Conservation (phyloP, 192 early-diverging fungal genomes). For the Backusella tarrabulga region DNA sequence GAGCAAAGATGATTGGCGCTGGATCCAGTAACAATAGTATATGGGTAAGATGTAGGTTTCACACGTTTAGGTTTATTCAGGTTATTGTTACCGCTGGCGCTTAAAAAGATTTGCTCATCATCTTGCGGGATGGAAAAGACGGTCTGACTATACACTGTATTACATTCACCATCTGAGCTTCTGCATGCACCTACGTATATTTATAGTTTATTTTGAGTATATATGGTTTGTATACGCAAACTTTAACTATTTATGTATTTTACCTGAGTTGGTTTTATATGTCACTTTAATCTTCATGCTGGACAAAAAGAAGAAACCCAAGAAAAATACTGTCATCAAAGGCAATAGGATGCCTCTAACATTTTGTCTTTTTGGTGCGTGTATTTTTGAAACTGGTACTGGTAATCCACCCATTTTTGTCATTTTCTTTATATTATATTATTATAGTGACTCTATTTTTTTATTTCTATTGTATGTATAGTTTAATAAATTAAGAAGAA, state of each 20-base stretch:
- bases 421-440: background rate
- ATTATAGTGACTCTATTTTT: background rate
- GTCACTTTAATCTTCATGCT: background rate
- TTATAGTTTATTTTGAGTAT: background rate
- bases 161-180: background rate
- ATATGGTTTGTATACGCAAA: background rate
- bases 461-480: background rate
- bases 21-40: conserved; percentile 52
- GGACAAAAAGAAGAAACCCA: conserved; percentile 8
- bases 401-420: background rate
- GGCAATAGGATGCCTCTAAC: background rate
- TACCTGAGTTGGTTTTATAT: background rate
- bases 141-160: background rate
- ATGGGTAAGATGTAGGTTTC: conserved; percentile 20
- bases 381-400: background rate
- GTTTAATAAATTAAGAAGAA: background rate
- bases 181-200: background rate
- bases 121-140: background rate
- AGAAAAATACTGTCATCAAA: background rate
- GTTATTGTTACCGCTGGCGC: background rate
- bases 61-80: background rate
- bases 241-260: background rate
- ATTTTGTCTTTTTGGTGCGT: background rate
- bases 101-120: background rate
- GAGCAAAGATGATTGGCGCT: conserved; percentile 55